Base-by-base conservation (phyloP, 2,329 filamentous ascomycete genomes). In the Beauveria sp. region DNA sequence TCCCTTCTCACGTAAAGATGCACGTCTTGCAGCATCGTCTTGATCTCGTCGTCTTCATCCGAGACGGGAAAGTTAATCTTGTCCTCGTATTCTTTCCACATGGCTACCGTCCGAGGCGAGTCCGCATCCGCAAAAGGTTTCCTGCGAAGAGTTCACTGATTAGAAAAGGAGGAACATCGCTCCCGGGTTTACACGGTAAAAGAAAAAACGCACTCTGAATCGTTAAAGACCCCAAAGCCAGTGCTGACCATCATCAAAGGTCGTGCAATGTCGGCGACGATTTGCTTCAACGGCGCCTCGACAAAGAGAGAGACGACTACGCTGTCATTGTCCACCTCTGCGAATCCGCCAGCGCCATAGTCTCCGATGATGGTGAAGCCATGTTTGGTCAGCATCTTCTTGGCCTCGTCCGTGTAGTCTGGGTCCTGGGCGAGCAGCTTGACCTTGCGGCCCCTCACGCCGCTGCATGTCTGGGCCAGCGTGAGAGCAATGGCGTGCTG, bases 261-360 rank as follows among this genome's bases (percentile, higher is more conserved):
- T 5, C 60, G 60, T 3, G 67, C 63, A 50, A 67, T 60, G 9
- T 68, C 67, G 8, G 65, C 61, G 2, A 66, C 52, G 6, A 68
- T 59, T 18, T 68, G 67, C 55, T 64, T 65, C 18, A 68, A 55
- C 2, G 65, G 64, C 10, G 63, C 28, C 10, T 51, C 44, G 8
- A 64, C 62, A 28, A 22, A 41, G 6, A 58, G 56, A 2, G 56
- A 54, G 5, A 68, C 59, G 1, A 67, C 65, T 2, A 64, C 9
- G 10, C 62, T 61, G 12, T 54, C 37, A 3, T 66, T 64, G n/a
- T 67, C 65, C 3, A 65, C 51, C 8, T 63, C 48, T 6, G 66
- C 43, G 18, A 67, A 67, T 1, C 55, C 66, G 10, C 60, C 40
- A 4, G 58, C 48, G 10, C 55, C 64, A 30, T 26, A 55, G 5